Conservation (phyloP, 1,139 yeast genomes). For the Kodamaea sp. region DNA sequence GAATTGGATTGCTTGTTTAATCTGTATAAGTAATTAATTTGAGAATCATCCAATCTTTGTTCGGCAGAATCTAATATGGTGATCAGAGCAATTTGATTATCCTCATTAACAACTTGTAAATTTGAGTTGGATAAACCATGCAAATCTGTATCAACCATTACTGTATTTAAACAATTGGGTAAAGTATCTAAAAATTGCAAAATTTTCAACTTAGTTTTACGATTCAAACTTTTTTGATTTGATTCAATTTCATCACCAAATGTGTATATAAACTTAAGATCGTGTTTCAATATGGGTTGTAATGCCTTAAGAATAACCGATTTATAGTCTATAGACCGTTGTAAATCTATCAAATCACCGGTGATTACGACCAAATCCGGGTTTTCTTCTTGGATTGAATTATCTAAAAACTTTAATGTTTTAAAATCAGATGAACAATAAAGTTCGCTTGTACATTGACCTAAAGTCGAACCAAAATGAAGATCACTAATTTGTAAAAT, state of each 20-base stretch:
- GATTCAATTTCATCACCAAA: slow-evolving; percentile 36
- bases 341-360: slow-evolving; percentile 37
- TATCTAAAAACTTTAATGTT: slow-evolving; percentile 29
- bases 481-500: slow-evolving; percentile 40
- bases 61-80: slow-evolving; percentile 35
- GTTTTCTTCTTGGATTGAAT: slow-evolving; percentile 25
- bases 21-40: slow-evolving; percentile 22
- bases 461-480: slow-evolving; percentile 35
- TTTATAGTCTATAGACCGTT: slow-evolving; percentile 25
- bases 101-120: slow-evolving; percentile 18
- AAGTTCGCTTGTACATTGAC: slow-evolving; percentile 19
- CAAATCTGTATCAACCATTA: slow-evolving; percentile 14
- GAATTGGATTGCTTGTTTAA: slow-evolving; percentile 10
- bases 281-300: slow-evolving; percentile 29
- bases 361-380: slow-evolving; percentile 40
- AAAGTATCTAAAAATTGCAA: slow-evolving; percentile 27
- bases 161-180: slow-evolving; percentile 37
- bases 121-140: slow-evolving; percentile 41
- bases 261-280: slow-evolving; percentile 34
- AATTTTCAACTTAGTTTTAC: slow-evolving; percentile 9
- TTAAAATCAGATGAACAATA: slow-evolving; percentile 27
- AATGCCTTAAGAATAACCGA: slow-evolving; percentile 37
- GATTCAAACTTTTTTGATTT: background rate
- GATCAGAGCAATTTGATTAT: slow-evolving; percentile 23
- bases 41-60: slow-evolving; percentile 29